A percentile compares a stretch with the other conserved stretches of the same genome.
These are phyloP conservation scores for Penicillium bovifimosum DNA, from an alignment of 495 filamentous ascomycete species.

Conservation along the genomic window DNA sequence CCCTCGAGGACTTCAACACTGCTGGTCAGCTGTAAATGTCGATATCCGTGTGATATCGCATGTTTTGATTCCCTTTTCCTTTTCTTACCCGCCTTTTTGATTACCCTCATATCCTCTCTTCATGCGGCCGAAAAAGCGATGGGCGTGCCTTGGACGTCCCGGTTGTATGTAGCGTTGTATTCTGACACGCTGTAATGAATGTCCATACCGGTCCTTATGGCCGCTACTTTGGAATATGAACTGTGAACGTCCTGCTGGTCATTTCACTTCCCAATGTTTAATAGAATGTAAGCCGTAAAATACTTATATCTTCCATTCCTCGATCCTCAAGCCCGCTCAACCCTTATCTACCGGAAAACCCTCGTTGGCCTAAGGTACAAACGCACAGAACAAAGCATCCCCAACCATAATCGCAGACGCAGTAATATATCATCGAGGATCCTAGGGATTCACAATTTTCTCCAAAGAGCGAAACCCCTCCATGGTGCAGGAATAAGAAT, in stretches of 20 bases:
- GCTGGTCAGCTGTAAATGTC: constrained; percentile 70
- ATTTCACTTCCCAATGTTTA: neutral
- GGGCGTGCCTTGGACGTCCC: constrained; percentile 21
- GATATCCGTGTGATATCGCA: neutral
- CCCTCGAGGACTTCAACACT: constrained; percentile 88
- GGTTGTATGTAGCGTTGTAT: constrained; percentile 31
- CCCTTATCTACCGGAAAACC: neutral
- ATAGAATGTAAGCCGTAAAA: no score
- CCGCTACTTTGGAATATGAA: constrained; percentile 6
- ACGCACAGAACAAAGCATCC: neutral
- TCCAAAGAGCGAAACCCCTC: no score
- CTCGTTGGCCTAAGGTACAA: neutral
- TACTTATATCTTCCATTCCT: no score
- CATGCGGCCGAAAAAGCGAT: constrained; percentile 20
- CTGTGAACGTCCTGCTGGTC: neutral
- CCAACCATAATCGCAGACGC: neutral
- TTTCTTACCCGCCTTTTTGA: neutral
- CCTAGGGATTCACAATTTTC: no score
- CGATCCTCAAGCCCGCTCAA: no score
- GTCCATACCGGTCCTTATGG: constrained; percentile 15
- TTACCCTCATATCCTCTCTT: constrained; percentile 10
- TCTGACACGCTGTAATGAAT: constrained; percentile 29
- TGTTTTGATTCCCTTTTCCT: constrained; percentile 7
- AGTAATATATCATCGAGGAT: no score
- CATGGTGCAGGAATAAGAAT: no score